phyloP scores from a whole-genome alignment of 345 rosid genomes.

The Moringa oleifera region DNA sequence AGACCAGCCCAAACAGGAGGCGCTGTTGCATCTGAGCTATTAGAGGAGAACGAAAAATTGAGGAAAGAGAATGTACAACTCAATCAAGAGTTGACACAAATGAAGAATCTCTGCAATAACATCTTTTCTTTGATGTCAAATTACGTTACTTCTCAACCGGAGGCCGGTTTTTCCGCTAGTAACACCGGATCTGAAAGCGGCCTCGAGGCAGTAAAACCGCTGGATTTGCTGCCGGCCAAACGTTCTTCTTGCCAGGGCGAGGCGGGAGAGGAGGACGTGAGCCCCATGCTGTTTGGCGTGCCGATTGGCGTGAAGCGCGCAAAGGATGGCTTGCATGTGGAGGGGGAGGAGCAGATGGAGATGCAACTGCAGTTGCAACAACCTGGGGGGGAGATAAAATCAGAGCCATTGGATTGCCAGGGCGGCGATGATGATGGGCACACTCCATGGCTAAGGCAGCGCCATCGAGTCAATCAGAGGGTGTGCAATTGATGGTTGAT shows the following conservation, averaged over 20 bases:
- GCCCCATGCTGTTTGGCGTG: constrained; percentile 64
- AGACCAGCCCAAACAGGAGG: constrained; percentile 14
- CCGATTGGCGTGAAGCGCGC: constrained; percentile 56
- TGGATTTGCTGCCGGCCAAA: constrained; percentile 36
- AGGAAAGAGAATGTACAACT: constrained; percentile 59
- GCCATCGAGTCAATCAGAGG: constrained; percentile 37
- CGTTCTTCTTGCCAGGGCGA: constrained; percentile 15
- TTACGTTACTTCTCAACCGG: constrained; percentile 30
- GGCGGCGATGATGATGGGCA: constrained; percentile 17
- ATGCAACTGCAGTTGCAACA: constrained; percentile 23
- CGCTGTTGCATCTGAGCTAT: constrained; percentile 37
- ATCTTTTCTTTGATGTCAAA: constrained; percentile 47
- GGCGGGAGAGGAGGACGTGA: constrained; percentile 21
- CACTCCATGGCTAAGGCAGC: constrained; percentile 40
- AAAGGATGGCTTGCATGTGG: constrained; percentile 25
- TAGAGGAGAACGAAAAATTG: constrained; percentile 77
- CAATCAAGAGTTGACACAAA: constrained; percentile 54
- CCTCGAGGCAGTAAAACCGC: constrained; percentile 10
- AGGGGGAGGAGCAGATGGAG: constrained; percentile 16
- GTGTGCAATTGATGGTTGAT: constrained; percentile 33
- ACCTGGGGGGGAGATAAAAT: constrained; percentile 27
- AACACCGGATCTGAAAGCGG: background rate
- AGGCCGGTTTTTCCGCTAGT: constrained; percentile 12
- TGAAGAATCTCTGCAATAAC: constrained; percentile 60
- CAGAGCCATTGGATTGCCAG: constrained; percentile 36